phyloP scores from a whole-genome alignment of 345 rosid species.

The Linum usitatissimum region DNA sequence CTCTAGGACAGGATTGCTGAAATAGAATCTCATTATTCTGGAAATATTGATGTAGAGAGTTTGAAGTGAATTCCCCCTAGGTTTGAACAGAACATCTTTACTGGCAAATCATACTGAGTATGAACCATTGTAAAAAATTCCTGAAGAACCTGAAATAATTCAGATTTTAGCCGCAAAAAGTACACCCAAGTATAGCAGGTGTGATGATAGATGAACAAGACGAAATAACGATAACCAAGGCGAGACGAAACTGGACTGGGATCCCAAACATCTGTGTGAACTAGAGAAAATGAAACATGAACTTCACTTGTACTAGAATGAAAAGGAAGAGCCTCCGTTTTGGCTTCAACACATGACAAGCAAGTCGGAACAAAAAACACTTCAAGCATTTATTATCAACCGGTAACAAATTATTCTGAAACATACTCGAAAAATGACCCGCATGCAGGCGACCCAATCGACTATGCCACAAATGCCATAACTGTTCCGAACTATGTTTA shows the following conservation, averaged over 20 bases:
- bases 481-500: too few species aligned
- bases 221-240: neutral
- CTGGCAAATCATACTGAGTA: neutral
- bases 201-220: conserved; percentile 6
- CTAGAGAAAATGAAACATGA: neutral
- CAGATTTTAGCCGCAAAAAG: conserved; percentile 3
- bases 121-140: neutral
- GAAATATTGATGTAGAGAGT: neutral
- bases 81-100: neutral
- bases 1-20: neutral
- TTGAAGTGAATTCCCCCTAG: conserved; percentile 9
- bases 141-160: neutral
- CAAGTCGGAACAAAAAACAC: too few species aligned
- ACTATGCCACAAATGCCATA: too few species aligned
- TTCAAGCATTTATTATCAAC: too few species aligned
- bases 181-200: conserved; percentile 3
- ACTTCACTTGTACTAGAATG: neutral
- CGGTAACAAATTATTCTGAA: too few species aligned
- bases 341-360: too few species aligned
- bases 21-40: neutral
- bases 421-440: too few species aligned
- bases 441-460: too few species aligned
- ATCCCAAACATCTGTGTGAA: neutral
- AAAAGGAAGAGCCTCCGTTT: too few species aligned
- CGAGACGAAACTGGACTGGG: neutral